Evolutionary conservation across 352 stramenopile genomes (phyloP).

Genomic region (Phytopythium ostracodes): DNA sequence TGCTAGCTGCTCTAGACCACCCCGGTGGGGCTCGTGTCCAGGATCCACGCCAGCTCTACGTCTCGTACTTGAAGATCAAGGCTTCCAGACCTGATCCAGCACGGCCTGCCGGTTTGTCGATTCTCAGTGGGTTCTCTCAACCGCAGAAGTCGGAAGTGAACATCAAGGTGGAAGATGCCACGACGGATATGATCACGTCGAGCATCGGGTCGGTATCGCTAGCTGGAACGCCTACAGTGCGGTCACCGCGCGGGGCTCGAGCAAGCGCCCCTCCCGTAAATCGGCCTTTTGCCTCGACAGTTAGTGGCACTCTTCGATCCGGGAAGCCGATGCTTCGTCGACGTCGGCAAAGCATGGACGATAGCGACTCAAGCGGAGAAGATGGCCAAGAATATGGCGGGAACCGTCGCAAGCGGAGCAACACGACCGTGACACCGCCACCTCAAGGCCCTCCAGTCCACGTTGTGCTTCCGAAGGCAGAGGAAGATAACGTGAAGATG

Average conservation of each 20-base stretch:
- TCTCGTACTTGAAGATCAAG: neutral
- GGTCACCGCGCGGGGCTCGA: neutral
- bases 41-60: neutral
- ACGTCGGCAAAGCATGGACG: slow-evolving; percentile 44
- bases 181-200: slow-evolving; percentile 46
- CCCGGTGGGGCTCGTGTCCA: neutral
- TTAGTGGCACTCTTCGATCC: slow-evolving; percentile 1
- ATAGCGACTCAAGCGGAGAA: slow-evolving; percentile 61
- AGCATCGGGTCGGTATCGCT: slow-evolving; percentile 47
- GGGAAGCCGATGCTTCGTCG: slow-evolving; percentile 33
- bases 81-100: neutral
- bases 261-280: too few relatives aligned
- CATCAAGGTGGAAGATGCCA: slow-evolving; percentile 24
- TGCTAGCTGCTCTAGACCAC: neutral
- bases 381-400: slow-evolving; percentile 46
- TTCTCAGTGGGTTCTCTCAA: neutral
- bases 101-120: neutral
- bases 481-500: neutral
- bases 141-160: neutral
- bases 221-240: slow-evolving; percentile 22
- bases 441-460: neutral
- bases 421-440: slow-evolving; percentile 30
- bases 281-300: neutral
- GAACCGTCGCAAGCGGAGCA: slow-evolving; percentile 63
- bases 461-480: neutral